Conservation (phyloP, 2,329 filamentous ascomycete genomes). For the Hirsutella thompsonii region DNA sequence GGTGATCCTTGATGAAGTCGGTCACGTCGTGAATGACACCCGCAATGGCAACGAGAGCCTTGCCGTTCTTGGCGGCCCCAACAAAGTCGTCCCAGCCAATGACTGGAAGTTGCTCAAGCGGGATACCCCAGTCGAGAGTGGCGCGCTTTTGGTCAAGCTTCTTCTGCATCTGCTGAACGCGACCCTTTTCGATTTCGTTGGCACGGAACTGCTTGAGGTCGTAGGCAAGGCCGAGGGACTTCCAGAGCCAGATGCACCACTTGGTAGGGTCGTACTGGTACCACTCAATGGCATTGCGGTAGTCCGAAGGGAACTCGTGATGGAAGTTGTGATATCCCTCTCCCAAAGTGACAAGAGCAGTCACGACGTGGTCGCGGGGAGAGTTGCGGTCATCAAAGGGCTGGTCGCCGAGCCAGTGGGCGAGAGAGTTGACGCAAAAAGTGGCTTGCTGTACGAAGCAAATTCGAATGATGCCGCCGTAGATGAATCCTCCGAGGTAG, state of each 20-base stretch:
- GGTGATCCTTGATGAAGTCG: constrained; percentile 78
- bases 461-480: constrained; percentile 73
- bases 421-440: constrained; percentile 85
- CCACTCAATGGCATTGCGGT: constrained; percentile 86
- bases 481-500: constrained; percentile 71
- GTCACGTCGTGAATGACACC: constrained; percentile 79
- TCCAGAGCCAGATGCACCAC: constrained; percentile 77
- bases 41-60: constrained; percentile 63
- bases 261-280: constrained; percentile 87
- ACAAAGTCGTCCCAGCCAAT: constrained; percentile 81
- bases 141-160: constrained; percentile 81
- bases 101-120: constrained; percentile 74
- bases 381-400: constrained; percentile 90
- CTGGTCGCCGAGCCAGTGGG: constrained; percentile 85
- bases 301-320: constrained; percentile 87
- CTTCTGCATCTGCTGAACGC: constrained; percentile 81
- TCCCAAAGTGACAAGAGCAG: constrained; percentile 71
- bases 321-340: constrained; percentile 95
- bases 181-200: constrained; percentile 89
- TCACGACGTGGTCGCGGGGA: constrained; percentile 77
- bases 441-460: constrained; percentile 88
- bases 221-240: constrained; percentile 71
- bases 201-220: constrained; percentile 83
- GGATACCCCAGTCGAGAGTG: constrained; percentile 74
- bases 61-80: constrained; percentile 61